Conservation (phyloP, 306 rosid genomes). For the Boehmeria nivea region DNA sequence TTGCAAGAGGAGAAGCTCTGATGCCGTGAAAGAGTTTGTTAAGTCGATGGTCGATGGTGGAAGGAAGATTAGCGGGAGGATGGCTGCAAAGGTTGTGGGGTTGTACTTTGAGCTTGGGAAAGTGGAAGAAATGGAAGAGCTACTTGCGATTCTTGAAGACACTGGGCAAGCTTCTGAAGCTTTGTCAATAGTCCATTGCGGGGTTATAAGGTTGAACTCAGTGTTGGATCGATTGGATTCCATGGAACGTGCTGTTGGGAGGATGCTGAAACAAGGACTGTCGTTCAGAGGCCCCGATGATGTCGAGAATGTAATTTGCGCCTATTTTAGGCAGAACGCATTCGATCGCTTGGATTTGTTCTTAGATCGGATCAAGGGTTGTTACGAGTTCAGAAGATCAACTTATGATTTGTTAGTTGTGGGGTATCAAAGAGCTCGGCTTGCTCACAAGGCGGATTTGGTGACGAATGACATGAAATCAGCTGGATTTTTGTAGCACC, state of each 20-base stretch:
- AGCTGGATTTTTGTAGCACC: conserved; percentile 28
- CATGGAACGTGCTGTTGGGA: conserved; percentile 47
- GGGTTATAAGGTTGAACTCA: conserved; percentile 38
- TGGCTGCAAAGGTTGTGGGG: conserved; percentile 37
- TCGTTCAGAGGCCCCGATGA: conserved; percentile 34
- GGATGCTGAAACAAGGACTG: conserved; percentile 55
- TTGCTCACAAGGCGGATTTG: conserved; percentile 31
- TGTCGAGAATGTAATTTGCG: conserved; percentile 51
- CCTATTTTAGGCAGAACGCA: conserved; percentile 47
- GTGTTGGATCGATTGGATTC: conserved; percentile 47
- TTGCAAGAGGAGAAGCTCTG: conserved; percentile 37
- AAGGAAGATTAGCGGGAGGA: conserved; percentile 35
- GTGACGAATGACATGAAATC: conserved; percentile 32
- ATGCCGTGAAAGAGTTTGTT: conserved; percentile 34
- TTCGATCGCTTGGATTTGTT: conserved; percentile 53
- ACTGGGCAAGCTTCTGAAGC: conserved; percentile 11
- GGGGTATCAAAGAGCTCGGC: conserved; percentile 46
- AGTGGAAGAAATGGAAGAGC: conserved; percentile 41
- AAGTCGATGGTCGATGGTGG: conserved; percentile 24
- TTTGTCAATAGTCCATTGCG: conserved; percentile 37
- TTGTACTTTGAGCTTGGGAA: conserved; percentile 29
- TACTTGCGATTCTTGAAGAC: conserved; percentile 29
- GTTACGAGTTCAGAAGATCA: conserved; percentile 29
- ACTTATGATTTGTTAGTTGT: conserved; percentile 44
- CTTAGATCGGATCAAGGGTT: conserved; percentile 36